phyloP scores from a whole-genome alignment of 2,329 filamentous ascomycete species.

The Epichloe glyceriae region DNA sequence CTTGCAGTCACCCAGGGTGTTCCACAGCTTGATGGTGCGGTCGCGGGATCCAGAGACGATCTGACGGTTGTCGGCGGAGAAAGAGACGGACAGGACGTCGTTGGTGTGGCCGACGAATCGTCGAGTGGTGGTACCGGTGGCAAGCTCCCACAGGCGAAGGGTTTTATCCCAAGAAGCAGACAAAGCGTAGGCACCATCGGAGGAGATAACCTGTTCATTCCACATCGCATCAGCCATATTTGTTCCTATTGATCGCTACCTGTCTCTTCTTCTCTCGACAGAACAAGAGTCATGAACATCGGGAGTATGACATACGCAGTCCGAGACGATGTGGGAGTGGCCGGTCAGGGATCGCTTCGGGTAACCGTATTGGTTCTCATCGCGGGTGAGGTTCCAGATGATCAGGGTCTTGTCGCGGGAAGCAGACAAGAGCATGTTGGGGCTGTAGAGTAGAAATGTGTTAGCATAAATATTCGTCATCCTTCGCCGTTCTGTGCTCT shows the following conservation, averaged over 20 bases:
- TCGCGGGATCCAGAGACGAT: conserved; percentile 98
- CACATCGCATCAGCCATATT: conserved; percentile 12
- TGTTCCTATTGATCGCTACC: conserved; percentile 2
- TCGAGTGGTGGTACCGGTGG: conserved; percentile 91
- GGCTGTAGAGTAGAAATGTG: conserved; percentile 37
- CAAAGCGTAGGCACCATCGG: conserved; percentile 96
- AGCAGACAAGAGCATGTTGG: conserved; percentile 98
- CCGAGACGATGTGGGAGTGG: conserved; percentile 99
- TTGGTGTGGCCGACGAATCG: conserved; percentile 99
- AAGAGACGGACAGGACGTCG: conserved; percentile 98
- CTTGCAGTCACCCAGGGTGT: conserved; percentile 99
- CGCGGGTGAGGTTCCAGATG: conserved; percentile 99
- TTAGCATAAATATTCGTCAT: conserved; percentile 8
- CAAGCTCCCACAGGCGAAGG: conserved; percentile 97
- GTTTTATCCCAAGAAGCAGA: conserved; percentile 99
- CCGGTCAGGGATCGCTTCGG: conserved; percentile 98
- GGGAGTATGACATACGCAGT: conserved; percentile 68
- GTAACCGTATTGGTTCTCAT: conserved; percentile 96
- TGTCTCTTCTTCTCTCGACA: neutral
- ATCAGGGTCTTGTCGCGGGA: conserved; percentile 98
- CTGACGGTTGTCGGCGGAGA: conserved; percentile 99
- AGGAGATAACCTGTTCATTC: conserved; percentile 75
- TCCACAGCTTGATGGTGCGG: conserved; percentile 99
- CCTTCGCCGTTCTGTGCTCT: neutral
- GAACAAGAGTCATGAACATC: neutral